Evolutionary conservation across 768 basidiomycete genomes (phyloP).

Genomic region (Postia placenta): DNA sequence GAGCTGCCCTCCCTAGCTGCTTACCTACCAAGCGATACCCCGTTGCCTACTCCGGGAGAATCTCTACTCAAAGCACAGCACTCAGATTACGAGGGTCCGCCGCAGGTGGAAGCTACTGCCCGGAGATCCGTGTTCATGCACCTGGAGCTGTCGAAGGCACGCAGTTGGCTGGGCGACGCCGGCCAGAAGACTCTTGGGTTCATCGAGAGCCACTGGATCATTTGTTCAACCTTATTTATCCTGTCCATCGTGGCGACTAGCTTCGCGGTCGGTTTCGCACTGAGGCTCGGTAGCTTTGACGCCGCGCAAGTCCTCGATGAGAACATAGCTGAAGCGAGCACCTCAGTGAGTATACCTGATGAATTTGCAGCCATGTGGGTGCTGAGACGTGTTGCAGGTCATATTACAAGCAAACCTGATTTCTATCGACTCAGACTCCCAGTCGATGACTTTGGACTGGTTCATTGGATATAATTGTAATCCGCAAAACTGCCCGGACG

Average conservation of each 20-base stretch:
- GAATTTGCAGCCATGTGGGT: too few species aligned
- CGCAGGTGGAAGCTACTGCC: not conserved
- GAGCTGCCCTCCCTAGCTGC: not conserved
- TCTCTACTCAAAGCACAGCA: not conserved
- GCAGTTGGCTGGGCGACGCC: not conserved
- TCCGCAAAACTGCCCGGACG: constrained; percentile 9
- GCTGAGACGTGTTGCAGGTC: too few species aligned
- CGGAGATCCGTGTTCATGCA: not conserved
- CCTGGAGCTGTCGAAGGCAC: not conserved
- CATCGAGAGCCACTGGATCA: constrained; percentile 5
- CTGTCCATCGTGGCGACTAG: constrained; percentile 3
- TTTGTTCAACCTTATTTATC: constrained; percentile 5
- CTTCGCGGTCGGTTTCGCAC: constrained; percentile 10
- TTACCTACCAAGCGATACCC: not conserved
- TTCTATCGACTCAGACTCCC: constrained; percentile 6
- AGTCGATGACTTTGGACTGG: constrained; percentile 13
- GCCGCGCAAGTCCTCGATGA: constrained; percentile 7
- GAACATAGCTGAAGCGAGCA: not conserved
- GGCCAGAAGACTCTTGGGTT: not conserved
- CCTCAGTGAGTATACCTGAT: not conserved
- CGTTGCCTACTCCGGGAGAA: not conserved
- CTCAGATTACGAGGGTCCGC: not conserved
- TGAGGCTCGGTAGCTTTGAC: constrained; percentile 9
- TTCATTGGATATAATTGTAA: not conserved
- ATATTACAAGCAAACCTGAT: constrained; percentile 9